Evolutionary conservation across 2,329 filamentous ascomycete species (phyloP).

Genomic region (Pseudogymnoascus sp.): DNA sequence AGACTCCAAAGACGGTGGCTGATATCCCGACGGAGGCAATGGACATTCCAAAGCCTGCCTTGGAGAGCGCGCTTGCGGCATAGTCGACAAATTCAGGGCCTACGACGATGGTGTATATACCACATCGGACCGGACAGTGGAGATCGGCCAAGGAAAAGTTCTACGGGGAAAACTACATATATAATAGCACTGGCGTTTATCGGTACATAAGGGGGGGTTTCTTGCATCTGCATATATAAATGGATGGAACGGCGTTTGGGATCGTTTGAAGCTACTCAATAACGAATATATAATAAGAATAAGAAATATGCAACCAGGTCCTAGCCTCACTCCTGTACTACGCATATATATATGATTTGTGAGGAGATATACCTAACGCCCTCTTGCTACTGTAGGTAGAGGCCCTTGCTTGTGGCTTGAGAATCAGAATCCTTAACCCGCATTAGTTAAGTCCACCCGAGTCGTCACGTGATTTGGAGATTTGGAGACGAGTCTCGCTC

Average conservation of each 20-base stretch:
- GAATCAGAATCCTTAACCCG: too few relatives aligned
- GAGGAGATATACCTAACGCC: too few relatives aligned
- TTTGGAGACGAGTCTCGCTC: background rate
- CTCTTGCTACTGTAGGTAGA: too few relatives aligned
- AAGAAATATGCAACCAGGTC: background rate
- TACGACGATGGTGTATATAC: background rate
- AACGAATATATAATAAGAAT: background rate
- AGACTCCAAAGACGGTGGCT: background rate
- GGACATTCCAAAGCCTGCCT: background rate
- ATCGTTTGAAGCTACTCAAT: background rate
- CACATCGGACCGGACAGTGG: background rate
- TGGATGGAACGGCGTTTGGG: background rate
- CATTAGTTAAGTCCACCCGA: too few relatives aligned
- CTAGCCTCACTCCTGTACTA: background rate
- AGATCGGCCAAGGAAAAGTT: background rate
- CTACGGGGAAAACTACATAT: background rate
- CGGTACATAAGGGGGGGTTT: background rate
- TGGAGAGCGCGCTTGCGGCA: background rate
- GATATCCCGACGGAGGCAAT: background rate
- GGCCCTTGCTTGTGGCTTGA: too few relatives aligned
- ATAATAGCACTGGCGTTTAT: background rate
- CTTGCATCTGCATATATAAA: background rate
- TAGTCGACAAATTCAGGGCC: background rate
- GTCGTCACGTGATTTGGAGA: constrained; percentile 1
- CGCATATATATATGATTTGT: too few relatives aligned